A percentile compares a stretch with the other conserved stretches of the same genome.
phyloP scores from a whole-genome alignment of 768 basidiomycete genomes.

The Boletus pseudopeckii region DNA sequence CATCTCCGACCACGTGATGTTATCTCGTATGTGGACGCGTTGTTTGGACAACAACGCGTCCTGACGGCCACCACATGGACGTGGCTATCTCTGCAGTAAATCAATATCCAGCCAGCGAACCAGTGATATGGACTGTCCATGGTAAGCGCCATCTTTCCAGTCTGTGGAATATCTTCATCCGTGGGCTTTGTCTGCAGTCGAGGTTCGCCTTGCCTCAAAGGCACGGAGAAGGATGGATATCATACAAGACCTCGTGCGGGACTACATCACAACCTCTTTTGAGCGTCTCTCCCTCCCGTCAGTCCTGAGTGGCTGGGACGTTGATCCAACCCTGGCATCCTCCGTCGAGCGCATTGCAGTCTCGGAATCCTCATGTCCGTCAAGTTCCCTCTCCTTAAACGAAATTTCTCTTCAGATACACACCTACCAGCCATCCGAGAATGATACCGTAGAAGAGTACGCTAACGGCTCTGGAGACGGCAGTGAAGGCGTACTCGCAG shows the following conservation, averaged over 20 bases:
- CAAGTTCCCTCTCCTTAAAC: conserved; percentile 49
- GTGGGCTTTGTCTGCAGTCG: conserved; percentile 48
- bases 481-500: conserved; percentile 74
- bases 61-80: conserved; percentile 12
- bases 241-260: conserved; percentile 59
- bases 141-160: conserved; percentile 36
- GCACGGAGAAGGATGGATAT: conserved; percentile 75
- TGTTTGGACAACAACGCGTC: conserved; percentile 37
- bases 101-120: conserved; percentile 3
- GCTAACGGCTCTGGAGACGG: conserved; percentile 56
- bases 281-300: conserved; percentile 69
- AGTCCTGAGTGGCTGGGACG: conserved; percentile 75
- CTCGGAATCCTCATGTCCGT: conserved; percentile 66
- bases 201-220: conserved; percentile 69
- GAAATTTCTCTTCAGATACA: conserved; percentile 75
- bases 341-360: conserved; percentile 76
- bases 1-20: conserved; percentile 31
- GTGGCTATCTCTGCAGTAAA: not conserved
- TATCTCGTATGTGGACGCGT: conserved; percentile 45
- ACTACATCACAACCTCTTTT: conserved; percentile 54
- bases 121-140: conserved; percentile 61
- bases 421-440: conserved; percentile 78
- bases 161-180: not conserved
- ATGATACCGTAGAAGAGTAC: conserved; percentile 72
- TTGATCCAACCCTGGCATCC: conserved; percentile 61